Base-by-base conservation (phyloP, 164 flowering plant species). In the Annona squamosa region DNA sequence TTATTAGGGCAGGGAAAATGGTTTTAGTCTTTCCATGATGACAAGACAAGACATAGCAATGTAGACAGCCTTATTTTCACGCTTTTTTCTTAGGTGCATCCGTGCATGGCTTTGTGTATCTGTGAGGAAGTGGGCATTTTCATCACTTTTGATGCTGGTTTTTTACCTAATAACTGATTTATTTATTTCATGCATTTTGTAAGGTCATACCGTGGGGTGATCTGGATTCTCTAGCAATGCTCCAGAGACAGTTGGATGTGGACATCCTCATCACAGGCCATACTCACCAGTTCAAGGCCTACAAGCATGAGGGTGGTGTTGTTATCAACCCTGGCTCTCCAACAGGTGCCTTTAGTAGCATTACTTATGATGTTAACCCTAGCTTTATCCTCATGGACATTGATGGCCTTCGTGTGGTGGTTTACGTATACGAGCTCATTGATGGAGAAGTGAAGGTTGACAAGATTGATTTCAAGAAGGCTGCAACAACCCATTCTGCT, bases 181-280 rank as follows among this genome's bases (percentile, higher is more conserved):
- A 26, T 69, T 69, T 26, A 2, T 48, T 16, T 2, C 42, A 67
- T 74, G 0, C 78, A 26, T 26, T 26, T 26, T 26, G 37, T 68
- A 74, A 94, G 97, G 96, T 92, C 78, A 80, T 94, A 70, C 98
- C 97, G 70, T 92, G 97, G 94, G 97, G 98, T 10, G 98, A 94
- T 81, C 81, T 94, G 65, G 97, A 94, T 79, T 94, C 97, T n/a
- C 81, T 94, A 59, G 94, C 97, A 70, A 94, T 94, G 98, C 88
- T 94, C 61, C 98, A 93, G 81, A 90, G 98, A 77, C 97, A 93
- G 85, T 78, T 93, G 79, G 97, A 90, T 74, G 98, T 93, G 16
- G 98, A 91, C 84, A 93, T 93, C 78, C 90, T 91, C n/a, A 92
- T 93, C 64, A 93, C 94, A 0, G 98, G 98, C 45, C 98, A 93